Evolutionary conservation across 1,284 basidiomycete species (phyloP), one percentile per base, ranked within the genome.

Genomic region (Taiwanofungus camphoratus): DNA sequence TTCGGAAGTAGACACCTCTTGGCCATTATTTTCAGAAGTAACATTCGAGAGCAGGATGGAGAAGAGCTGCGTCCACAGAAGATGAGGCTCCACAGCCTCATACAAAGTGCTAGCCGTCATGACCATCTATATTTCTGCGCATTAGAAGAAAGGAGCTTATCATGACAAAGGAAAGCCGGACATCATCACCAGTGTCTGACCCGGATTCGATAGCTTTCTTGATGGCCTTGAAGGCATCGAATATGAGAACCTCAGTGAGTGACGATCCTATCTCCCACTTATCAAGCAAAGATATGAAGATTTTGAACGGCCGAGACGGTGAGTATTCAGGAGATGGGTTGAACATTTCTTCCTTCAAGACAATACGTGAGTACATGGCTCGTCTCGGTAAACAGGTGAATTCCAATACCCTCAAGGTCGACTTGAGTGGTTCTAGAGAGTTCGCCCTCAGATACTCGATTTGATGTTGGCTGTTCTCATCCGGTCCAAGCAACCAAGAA

Each of bases 201-300:
- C 71, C 67, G 5, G 67, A 63, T 24, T 79, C 69, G 24, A 82
- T 62, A 27, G 78, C 67, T n/a, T 65, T 62, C 58, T 78, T 77
- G 36, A 92, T 70, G 2, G 87, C 79, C 41, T 74, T 78, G 58
- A 95, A 82, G 0, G 87, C 75, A 51, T 96, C 89, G 44, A 91
- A 79, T 3, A 90, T 79, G 26, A 97, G 66, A 1, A 70, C 72
- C 35, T 89, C 80, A 0, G 92, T 94, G 20, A 99, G 65, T 0
- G 79, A 74, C 15, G 79, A 79, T 0, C 95, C 95, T 39, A 99
- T 85, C 63, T 97, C 93, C 88, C 92, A 97, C 62, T 96, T 96
- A 65, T 99, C 96, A 50, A 98, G 69, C 13, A 99, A 64, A 1
- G 93, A 94, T 21, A 98, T 82, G 61, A 97, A 95, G 36, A 98